phyloP scores from a whole-genome alignment of 345 rosid species.

The Psidium friedrichsthalianum region DNA sequence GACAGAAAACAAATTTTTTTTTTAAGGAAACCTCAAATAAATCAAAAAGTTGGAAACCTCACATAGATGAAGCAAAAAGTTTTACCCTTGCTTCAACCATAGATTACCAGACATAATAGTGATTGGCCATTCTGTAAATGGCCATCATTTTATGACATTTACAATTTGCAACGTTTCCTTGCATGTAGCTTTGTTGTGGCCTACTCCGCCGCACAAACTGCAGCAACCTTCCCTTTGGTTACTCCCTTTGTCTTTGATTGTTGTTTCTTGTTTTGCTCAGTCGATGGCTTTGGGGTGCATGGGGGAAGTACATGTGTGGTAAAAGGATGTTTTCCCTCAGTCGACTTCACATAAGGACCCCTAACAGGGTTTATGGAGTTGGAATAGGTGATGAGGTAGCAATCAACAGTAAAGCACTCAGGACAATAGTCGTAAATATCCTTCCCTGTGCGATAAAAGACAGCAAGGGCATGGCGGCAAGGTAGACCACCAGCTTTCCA shows the following conservation, averaged over 20 bases:
- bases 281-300: constrained; percentile 21
- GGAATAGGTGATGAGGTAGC: constrained; percentile 41
- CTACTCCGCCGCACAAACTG: constrained; percentile 68
- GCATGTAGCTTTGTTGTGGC: constrained; percentile 79
- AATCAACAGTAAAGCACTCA: constrained; percentile 39
- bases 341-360: not conserved
- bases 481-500: constrained; percentile 73
- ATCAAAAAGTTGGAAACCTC: not conserved
- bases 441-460: constrained; percentile 38
- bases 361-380: constrained; percentile 34
- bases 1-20: not conserved
- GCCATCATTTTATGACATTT: no score
- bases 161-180: constrained; percentile 25
- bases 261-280: constrained; percentile 30
- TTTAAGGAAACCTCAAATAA: not conserved
- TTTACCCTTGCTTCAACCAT: not conserved
- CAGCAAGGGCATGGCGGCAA: constrained; percentile 79
- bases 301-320: constrained; percentile 52
- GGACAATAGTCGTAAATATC: constrained; percentile 60
- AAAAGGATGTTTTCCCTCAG: constrained; percentile 19
- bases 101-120: not conserved
- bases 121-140: not conserved
- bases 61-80: not conserved
- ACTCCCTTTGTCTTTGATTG: constrained; percentile 28
- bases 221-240: constrained; percentile 45